These are phyloP conservation scores for Avena atlantica DNA, from an alignment of 176 grass and related monocot genomes.

Conservation along the genomic window DNA sequence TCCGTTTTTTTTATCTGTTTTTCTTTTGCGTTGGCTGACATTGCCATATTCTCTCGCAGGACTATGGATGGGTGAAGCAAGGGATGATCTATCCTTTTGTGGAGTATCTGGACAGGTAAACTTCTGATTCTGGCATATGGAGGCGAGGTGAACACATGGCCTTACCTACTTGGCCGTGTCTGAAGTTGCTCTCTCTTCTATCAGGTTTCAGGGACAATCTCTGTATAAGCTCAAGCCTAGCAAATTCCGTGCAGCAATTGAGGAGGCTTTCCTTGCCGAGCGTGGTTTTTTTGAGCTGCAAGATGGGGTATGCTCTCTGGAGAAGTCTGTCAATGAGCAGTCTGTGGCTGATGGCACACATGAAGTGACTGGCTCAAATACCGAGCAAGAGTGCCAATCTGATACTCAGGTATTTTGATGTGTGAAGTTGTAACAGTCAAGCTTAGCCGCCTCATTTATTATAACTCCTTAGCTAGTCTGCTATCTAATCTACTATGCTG, in stretches of 20 bases:
- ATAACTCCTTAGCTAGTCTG: background rate
- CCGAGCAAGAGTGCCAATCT: constrained; percentile 74
- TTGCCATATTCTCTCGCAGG: constrained; percentile 41
- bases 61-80: constrained; percentile 90
- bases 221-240: constrained; percentile 66
- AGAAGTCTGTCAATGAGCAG: constrained; percentile 48
- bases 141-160: background rate
- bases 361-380: constrained; percentile 68
- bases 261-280: constrained; percentile 90
- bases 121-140: background rate
- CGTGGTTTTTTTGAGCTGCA: constrained; percentile 66
- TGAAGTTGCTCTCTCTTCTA: constrained; percentile 32
- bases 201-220: constrained; percentile 83
- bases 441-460: background rate
- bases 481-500: constrained; percentile 34
- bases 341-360: constrained; percentile 40
- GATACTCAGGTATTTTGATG: constrained; percentile 50
- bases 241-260: constrained; percentile 77
- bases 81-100: constrained; percentile 89
- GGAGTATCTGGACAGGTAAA: constrained; percentile 73
- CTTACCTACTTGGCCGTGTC: background rate
- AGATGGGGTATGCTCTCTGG: constrained; percentile 41
- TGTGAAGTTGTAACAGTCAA: background rate
- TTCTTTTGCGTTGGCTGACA: background rate
- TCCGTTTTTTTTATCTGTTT: background rate